phyloP scores from a whole-genome alignment of 75 land plant genomes.

The Picea glauca region DNA sequence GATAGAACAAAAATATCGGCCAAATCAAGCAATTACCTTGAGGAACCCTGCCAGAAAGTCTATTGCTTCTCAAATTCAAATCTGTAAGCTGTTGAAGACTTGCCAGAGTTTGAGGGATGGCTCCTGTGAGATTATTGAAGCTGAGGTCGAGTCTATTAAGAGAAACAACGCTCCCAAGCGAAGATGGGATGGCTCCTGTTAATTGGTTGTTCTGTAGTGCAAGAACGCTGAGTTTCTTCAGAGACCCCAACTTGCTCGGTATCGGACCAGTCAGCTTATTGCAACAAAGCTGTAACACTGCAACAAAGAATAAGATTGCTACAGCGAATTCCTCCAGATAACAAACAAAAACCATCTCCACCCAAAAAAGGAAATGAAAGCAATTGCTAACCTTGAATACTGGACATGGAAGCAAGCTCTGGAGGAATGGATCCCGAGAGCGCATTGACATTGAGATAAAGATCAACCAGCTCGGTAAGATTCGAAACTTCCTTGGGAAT shows the following conservation, averaged over 20 bases:
- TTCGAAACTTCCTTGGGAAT: constrained; percentile 26
- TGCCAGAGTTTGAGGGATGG: constrained; percentile 25
- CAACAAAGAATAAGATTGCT: neutral
- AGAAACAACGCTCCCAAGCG: constrained; percentile 15
- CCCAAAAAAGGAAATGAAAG: neutral
- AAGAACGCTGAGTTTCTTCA: constrained; percentile 19
- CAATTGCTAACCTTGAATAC: constrained; percentile 27
- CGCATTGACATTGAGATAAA: constrained; percentile 34
- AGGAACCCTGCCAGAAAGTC: constrained; percentile 32
- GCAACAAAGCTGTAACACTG: constrained; percentile 50
- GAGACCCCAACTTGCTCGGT: constrained; percentile 15
- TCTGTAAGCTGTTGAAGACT: constrained; percentile 19
- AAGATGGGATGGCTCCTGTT: constrained; percentile 24
- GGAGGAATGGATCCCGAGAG: constrained; percentile 40
- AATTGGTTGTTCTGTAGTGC: constrained; percentile 21
- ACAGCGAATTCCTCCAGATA: neutral
- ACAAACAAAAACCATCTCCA: neutral
- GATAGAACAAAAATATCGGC: too few relatives aligned
- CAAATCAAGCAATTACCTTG: constrained; percentile 12
- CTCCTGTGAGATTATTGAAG: constrained; percentile 23
- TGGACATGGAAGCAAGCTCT: constrained; percentile 28
- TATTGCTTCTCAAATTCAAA: constrained; percentile 31
- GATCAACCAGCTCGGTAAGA: constrained; percentile 25
- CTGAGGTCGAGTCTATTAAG: constrained; percentile 26
- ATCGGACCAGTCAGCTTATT: constrained; percentile 21